phyloP scores from a whole-genome alignment of 1,284 basidiomycete species.

The Apiotrichum laibachii region DNA sequence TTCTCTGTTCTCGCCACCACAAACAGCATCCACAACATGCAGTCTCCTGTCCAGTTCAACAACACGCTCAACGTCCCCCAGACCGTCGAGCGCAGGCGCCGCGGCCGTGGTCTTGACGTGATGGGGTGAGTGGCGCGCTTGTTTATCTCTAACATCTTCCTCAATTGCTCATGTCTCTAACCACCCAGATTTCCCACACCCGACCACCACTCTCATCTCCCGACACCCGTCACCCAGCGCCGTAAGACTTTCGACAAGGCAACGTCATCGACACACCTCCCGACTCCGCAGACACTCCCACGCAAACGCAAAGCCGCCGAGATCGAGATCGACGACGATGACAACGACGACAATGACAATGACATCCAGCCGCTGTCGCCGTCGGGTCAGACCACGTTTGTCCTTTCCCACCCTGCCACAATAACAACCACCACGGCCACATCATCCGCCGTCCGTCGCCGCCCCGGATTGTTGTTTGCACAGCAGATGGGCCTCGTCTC shows the following conservation, averaged over 20 bases:
- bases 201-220: conserved; percentile 28
- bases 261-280: conserved; percentile 39
- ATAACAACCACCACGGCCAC: not conserved
- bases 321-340: not conserved
- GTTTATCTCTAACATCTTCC: not conserved
- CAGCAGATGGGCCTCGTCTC: conserved; percentile 45
- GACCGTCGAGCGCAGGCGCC: conserved; percentile 35
- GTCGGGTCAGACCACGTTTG: conserved; percentile 40
- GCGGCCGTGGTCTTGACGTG: conserved; percentile 35
- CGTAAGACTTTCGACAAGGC: conserved; percentile 19
- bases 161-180: not conserved
- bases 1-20: not conserved
- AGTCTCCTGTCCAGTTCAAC: conserved; percentile 11
- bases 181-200: conserved; percentile 13
- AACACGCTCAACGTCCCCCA: conserved; percentile 22
- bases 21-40: conserved; percentile 4
- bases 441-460: conserved; percentile 17
- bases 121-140: conserved; percentile 22
- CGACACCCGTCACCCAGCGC: conserved; percentile 42
- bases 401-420: conserved; percentile 23
- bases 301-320: conserved; percentile 27
- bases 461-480: conserved; percentile 44
- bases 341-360: not conserved
- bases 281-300: conserved; percentile 59
- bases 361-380: conserved; percentile 28